Evolutionary conservation across 2,329 filamentous ascomycete genomes (phyloP), one percentile per base, ranked within the genome.

Genomic region (Aspergillus quadricinctus): DNA sequence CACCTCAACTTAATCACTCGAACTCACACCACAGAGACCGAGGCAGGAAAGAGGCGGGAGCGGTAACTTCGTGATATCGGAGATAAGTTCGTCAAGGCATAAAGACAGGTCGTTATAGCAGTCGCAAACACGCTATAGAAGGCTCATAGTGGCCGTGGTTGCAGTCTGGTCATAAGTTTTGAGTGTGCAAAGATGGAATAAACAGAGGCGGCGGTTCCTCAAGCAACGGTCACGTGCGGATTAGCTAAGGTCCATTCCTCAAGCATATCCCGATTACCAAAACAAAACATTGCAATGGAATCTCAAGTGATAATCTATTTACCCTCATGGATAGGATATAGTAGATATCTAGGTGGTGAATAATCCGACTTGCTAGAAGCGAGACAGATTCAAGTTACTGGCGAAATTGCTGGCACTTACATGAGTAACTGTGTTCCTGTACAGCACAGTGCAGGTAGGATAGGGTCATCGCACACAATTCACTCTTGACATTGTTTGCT

Each of bases 191-290:
- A 61, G 61, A 66, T 71, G 66, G 63, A 71, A 66, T 74, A 74
- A 74, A 74, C 71, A 74, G 71, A 74, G 65, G 66, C 54, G 56
- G 57, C 67, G 68, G 72, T 74, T 73, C 69, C 72, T 74, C 71
- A 73, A 71, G 72, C 72, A 74, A 74, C 72, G 69, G 61, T 73
- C 71, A 73, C 71, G 71, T 74, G 71, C 0, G 10, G 50, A 28
- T 61, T 59, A 64, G 40, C 56, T 69, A 62, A 66, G 59, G 17
- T 3, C 31, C 66, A 69, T 67, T 65, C 63, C 56, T 50, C 28
- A 48, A n/a, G 17, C 29, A 27, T 4, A 17, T 41, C 6, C 19
- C 23, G 27, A 48, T 19, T 7, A 14, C n/a, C 40, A 37, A 45
- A 37, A 37, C 31, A 37, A 37, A 37, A 17, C 31, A 37, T 17